Evolutionary conservation across 495 filamentous ascomycete genomes (phyloP).

Genomic region (Amorphotheca resinae): DNA sequence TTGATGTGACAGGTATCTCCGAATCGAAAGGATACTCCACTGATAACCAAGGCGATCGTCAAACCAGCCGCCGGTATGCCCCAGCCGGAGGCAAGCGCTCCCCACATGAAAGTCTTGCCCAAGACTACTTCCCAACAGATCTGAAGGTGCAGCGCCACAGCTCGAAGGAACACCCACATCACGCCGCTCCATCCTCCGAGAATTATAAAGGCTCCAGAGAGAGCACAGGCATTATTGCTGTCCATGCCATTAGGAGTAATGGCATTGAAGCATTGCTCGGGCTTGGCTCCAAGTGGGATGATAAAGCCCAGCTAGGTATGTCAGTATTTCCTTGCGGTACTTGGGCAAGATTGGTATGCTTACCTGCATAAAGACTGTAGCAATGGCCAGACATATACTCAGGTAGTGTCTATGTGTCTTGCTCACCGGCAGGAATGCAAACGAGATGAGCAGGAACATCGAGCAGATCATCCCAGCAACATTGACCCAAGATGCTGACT

Average conservation of each 20-base stretch:
- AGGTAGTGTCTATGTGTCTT: slow-evolving; percentile 88
- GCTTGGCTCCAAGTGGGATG: slow-evolving; percentile 70
- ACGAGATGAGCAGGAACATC: slow-evolving; percentile 70
- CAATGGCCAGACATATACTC: slow-evolving; percentile 71
- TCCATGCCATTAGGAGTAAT: slow-evolving; percentile 95
- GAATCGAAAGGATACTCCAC: slow-evolving; percentile 89
- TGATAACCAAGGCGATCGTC: slow-evolving; percentile 62
- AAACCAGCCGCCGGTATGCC: slow-evolving; percentile 65
- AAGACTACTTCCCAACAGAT: slow-evolving; percentile 94
- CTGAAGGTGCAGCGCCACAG: slow-evolving; percentile 87
- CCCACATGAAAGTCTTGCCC: slow-evolving; percentile 83
- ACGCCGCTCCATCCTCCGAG: slow-evolving; percentile 72
- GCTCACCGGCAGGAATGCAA: slow-evolving; percentile 71
- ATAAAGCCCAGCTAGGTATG: slow-evolving; percentile 61
- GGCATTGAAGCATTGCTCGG: slow-evolving; percentile 70
- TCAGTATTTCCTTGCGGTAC: slow-evolving; percentile 15
- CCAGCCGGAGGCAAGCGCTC: slow-evolving; percentile 69
- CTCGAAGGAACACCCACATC: slow-evolving; percentile 83
- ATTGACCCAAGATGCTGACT: slow-evolving; percentile 65
- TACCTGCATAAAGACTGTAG: slow-evolving; percentile 66
- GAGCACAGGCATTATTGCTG: slow-evolving; percentile 65
- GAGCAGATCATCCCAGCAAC: slow-evolving; percentile 60
- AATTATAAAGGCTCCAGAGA: slow-evolving; percentile 75
- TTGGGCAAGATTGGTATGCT: slow-evolving; percentile 19
- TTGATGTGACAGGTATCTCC: slow-evolving; percentile 56